Conservation (phyloP, 441 rosid genomes). For the Syzygium syzygioides region DNA sequence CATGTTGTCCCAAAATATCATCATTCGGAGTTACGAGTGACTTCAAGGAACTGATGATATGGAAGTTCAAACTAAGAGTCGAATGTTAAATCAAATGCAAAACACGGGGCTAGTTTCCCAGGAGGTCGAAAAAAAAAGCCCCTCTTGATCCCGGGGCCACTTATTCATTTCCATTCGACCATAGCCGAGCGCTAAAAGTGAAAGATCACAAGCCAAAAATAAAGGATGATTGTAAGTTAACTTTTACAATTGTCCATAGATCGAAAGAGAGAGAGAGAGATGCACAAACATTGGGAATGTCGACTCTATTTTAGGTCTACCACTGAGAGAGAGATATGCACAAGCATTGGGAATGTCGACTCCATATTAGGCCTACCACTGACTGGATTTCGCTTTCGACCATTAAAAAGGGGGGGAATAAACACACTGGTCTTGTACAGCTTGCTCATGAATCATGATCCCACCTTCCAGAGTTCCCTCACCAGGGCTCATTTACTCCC, state of each 20-base stretch:
- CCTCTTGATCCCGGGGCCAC: neutral
- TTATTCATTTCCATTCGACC: neutral
- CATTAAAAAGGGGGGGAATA: neutral
- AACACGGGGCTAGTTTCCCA: neutral
- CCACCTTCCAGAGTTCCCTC: neutral
- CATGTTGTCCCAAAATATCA: accelerated
- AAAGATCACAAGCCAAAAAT: neutral
- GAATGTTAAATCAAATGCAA: neutral
- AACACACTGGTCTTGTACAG: neutral
- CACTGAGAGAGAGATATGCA: neutral
- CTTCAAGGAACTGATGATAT: neutral
- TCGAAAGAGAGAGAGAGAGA: neutral
- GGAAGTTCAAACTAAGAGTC: neutral
- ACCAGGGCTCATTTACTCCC: neutral
- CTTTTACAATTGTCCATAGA: neutral
- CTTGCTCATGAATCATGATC: neutral
- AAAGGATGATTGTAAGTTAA: neutral
- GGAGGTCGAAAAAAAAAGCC: neutral
- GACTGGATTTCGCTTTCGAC: neutral
- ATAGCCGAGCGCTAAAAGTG: neutral
- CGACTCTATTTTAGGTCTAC: neutral
- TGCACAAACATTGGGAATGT: neutral
- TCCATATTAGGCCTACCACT: neutral
- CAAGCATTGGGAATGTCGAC: neutral
- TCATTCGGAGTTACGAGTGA: neutral